Evolutionary conservation across 345 rosid genomes (phyloP).

Genomic region (Aquilaria malaccensis): DNA sequence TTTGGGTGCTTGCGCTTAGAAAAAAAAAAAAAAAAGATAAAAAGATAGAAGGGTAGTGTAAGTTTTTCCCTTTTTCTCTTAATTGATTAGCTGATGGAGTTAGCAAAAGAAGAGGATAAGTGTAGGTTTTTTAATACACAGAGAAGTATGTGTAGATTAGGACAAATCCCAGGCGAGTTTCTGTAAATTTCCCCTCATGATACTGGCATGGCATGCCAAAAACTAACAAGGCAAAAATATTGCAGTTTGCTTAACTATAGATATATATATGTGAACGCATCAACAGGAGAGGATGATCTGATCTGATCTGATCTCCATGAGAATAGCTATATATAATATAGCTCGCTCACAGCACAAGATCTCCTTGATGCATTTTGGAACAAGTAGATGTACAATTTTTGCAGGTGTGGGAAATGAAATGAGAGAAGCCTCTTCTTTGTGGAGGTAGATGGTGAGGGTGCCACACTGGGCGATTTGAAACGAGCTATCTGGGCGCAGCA

Average conservation of each 20-base stretch:
- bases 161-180: too few species aligned
- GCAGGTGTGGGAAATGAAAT: slow-evolving; percentile 15
- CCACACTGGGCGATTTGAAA: slow-evolving; percentile 50
- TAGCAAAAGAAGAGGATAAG: too few species aligned
- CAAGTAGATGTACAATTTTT: background rate
- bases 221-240: slow-evolving; percentile 8
- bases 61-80: too few species aligned
- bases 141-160: too few species aligned
- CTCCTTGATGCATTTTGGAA: background rate
- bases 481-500: slow-evolving; percentile 41
- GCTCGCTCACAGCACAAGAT: background rate
- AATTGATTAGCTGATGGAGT: too few species aligned
- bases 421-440: slow-evolving; percentile 45
- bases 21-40: too few species aligned
- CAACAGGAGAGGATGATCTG: background rate
- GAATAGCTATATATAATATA: background rate
- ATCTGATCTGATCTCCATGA: background rate
- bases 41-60: too few species aligned
- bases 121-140: too few species aligned
- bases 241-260: background rate
- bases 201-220: slow-evolving; percentile 6
- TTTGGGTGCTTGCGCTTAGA: too few species aligned
- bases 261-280: background rate
- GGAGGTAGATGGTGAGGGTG: slow-evolving; percentile 32
- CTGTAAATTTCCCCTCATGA: background rate